Percentiles rank a stretch among this genome's conserved stretches.
phyloP scores from a whole-genome alignment of 805 yeast genomes.

The Spathaspora sp. region DNA sequence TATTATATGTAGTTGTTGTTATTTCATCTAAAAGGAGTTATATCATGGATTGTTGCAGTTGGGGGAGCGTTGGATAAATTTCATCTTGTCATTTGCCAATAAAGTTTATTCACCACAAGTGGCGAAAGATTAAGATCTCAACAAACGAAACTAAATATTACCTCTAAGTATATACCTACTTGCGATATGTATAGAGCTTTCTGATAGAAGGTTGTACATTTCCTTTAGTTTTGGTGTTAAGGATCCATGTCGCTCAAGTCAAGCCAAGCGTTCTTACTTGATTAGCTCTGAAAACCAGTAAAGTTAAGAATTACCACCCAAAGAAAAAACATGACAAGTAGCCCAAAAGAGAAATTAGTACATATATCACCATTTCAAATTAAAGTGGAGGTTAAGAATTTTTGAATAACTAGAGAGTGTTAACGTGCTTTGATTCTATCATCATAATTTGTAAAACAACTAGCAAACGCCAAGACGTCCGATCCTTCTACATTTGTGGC shows the following conservation, averaged over 20 bases:
- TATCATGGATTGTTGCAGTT: background rate
- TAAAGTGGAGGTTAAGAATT: background rate
- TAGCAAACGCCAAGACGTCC: background rate
- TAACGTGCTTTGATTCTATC: background rate
- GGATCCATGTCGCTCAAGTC: no score
- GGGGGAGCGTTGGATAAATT: background rate
- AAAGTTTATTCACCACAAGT: background rate
- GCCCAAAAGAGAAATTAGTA: background rate
- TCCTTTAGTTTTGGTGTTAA: no score
- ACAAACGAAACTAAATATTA: no score
- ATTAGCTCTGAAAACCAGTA: background rate
- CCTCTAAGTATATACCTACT: no score
- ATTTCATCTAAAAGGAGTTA: background rate
- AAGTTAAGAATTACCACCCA: background rate
- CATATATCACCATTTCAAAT: background rate
- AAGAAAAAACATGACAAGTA: background rate
- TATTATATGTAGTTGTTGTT: background rate
- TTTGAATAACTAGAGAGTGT: background rate
- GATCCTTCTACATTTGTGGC: background rate
- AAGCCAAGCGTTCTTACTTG: no score
- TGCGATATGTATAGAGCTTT: no score
- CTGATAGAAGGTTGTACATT: no score
- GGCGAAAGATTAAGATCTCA: background rate
- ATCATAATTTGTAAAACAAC: background rate
- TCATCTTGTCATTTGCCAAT: background rate